Evolutionary conservation across 495 filamentous ascomycete genomes (phyloP), one percentile per base, ranked within the genome.

Genomic region (Amniculicola lignicola): DNA sequence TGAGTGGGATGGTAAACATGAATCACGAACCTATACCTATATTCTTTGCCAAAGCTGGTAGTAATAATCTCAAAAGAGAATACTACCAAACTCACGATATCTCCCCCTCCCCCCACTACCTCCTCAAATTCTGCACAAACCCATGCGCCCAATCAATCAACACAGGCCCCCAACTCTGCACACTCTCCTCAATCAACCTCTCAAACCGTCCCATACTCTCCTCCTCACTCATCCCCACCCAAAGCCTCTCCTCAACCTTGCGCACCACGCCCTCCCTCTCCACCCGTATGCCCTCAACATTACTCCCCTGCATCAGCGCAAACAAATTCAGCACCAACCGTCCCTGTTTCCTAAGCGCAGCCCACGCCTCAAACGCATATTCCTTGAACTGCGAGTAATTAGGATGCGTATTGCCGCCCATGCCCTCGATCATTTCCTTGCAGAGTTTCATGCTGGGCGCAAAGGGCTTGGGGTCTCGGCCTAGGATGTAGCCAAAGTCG

Each of bases 371-470:
- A 69, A 94, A 96, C 70, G 90, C 96, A 71, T 96, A 94, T 62
- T 90, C 85, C 65, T 91, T 90, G 71, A 97, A 99, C 38, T 87
- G 80, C 12, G 82, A 71, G 67, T 95, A 97, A 41, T 95, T 82
- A 15, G 85, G 80, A 22, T 85, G 88, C 23, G 77, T 77, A 3
- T 82, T 75, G 5, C 94, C 91, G 50, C 93, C 93, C 93, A 99
- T 96, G 47, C 90, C 92, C 63, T 97, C 93, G 12, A 96, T 87
- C 93, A 99, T 99, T 66, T 99, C 93, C 63, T 90, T 89, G 71
- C 87, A 89, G 18, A 99, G 81, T 64, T 99, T 99, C 85, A 99
- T 95, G 56, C 87, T 83, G 0, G 93, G 93, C 1, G 93, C 90
- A 65, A 97, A 96, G 2, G 93, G 93, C 62, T 99, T 99, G 1